Evolutionary conservation across 768 basidiomycete species (phyloP), one percentile per base, ranked within the genome.

Genomic region (Leccinum aurantiacum): DNA sequence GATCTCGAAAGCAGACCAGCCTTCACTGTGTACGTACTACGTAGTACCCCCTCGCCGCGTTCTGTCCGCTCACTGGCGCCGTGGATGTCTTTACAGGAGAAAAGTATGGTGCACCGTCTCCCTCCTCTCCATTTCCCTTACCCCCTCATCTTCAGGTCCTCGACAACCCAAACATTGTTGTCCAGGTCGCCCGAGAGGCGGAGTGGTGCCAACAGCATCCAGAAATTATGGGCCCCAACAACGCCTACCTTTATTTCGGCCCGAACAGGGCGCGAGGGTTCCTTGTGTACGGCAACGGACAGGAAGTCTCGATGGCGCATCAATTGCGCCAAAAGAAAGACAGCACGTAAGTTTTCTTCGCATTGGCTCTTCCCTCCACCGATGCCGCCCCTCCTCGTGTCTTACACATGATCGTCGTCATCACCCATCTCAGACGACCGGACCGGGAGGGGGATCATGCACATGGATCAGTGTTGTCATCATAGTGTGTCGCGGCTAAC

Each of bases 221-320:
- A 24, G 80, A 77, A 51, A 85, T 91, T 63, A 87, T 90, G 85
- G 90, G 90, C n/a, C 90, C 90, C n/a, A 83, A 80, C 60, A 87
- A 83, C 44, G 84, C 90, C 6, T 90, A 81, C 69, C 82, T 91
- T 61, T 91, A 90, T 67, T 84, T 92, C 60, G 90, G 90, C 1
- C 89, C 90, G 6, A 77, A 77, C 46, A 80, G 78, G 56, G 65
- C 78, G 3, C 80, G 83, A 4, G 90, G 90, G 3, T 84, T 84
- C 65, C 74, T 91, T 54, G 80, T 83, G 47, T 91, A 90, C 58
- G 90, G 90, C 4, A 88, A 86, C 59, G 84, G 82, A 61, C 75
- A 77, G 22, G 79, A 79, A 29, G 69, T 80, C 44, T 74, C 80
- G 6, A 91, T 93, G 90, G 70, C 73, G 3, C 77, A 84, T 62